Percentiles rank a stretch among this genome's conserved stretches.
Conservation (phyloP, 2,329 filamentous ascomycete species). For the Trichoderma pleuroti region DNA sequence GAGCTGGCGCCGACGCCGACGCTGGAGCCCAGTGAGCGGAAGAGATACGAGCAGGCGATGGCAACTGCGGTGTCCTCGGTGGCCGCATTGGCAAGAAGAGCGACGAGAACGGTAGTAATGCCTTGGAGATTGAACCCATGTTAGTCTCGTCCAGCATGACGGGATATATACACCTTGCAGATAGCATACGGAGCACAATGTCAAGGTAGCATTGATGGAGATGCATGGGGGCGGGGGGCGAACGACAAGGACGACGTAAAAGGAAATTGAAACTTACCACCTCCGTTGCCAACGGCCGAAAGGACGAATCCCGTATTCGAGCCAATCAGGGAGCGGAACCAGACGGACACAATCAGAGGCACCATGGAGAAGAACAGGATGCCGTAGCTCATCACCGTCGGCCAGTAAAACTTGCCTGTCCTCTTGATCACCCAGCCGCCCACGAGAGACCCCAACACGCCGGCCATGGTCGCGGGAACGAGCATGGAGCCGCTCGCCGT, state of each 20-base stretch:
- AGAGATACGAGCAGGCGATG: constrained; percentile 77
- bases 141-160: background rate
- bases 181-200: background rate
- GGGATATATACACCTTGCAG: background rate
- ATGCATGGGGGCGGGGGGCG: background rate
- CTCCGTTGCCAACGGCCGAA: constrained; percentile 39
- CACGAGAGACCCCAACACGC: constrained; percentile 61
- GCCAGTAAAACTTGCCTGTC: constrained; percentile 67
- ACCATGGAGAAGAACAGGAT: constrained; percentile 52
- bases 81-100: constrained; percentile 65
- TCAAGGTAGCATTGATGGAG: background rate
- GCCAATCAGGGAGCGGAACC: constrained; percentile 6
- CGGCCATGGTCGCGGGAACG: constrained; percentile 60
- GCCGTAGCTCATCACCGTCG: constrained; percentile 58
- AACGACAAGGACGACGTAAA: background rate
- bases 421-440: constrained; percentile 65
- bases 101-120: constrained; percentile 69
- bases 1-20: constrained; percentile 69
- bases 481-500: constrained; percentile 62
- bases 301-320: constrained; percentile 53
- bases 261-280: constrained; percentile 29
- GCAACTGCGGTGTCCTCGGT: constrained; percentile 68
- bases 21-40: constrained; percentile 74
- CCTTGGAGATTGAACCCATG: constrained; percentile 34
- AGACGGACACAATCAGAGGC: constrained; percentile 18